phyloP scores from a whole-genome alignment of 768 basidiomycete genomes.

The Suillus spraguei region DNA sequence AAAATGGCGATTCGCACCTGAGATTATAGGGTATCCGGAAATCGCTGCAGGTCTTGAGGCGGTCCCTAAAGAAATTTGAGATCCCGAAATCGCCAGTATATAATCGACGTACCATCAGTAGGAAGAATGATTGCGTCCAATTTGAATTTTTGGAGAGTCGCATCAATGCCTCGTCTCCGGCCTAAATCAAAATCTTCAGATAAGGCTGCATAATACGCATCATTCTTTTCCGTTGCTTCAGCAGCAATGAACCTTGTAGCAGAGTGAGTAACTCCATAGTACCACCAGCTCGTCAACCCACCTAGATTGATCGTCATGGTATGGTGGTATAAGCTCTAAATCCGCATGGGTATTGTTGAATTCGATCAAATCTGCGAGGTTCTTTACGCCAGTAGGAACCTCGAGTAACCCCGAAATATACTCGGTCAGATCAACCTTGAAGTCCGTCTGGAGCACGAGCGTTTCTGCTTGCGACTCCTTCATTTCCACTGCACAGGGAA shows the following conservation, averaged over 20 bases:
- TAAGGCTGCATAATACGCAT: conserved; percentile 47
- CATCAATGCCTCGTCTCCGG: conserved; percentile 56
- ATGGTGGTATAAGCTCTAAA: conserved; percentile 45
- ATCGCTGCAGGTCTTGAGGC: conserved; percentile 46
- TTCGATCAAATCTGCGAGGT: conserved; percentile 56
- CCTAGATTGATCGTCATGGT: conserved; percentile 39
- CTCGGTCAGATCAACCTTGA: conserved; percentile 59
- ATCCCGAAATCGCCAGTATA: not conserved
- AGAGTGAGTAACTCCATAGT: not conserved
- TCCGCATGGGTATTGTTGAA: conserved; percentile 56
- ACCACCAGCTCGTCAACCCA: conserved; percentile 17
- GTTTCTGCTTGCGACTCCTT: conserved; percentile 49
- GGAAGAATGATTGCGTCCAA: conserved; percentile 59
- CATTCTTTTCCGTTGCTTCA: conserved; percentile 35
- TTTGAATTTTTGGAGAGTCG: conserved; percentile 44
- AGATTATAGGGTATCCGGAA: conserved; percentile 67
- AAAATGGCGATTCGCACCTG: conserved; percentile 42
- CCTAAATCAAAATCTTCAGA: conserved; percentile 52
- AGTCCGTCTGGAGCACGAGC: conserved; percentile 54
- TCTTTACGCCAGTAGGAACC: conserved; percentile 59
- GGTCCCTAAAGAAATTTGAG: conserved; percentile 19
- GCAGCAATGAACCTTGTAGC: conserved; percentile 25
- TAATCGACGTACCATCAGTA: conserved; percentile 31
- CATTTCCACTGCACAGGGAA: conserved; percentile 56
- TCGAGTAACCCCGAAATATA: conserved; percentile 49